A percentile compares a stretch with the other conserved stretches of the same genome.
phyloP scores from a whole-genome alignment of 805 yeast species.

The Tetrapisispora iriomotensis region DNA sequence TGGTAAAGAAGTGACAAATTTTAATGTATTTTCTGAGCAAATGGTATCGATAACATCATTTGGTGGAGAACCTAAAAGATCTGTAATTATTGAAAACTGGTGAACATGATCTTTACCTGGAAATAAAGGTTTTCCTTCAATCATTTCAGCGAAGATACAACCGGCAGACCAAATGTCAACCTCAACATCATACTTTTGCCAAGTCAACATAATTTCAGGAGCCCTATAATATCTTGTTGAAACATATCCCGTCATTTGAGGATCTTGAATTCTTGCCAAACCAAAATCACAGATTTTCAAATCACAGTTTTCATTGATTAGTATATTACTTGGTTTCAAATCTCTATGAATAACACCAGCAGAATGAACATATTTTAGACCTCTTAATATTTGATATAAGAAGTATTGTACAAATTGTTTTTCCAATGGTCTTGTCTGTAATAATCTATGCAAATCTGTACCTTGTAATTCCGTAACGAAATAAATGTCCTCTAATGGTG shows the following conservation, averaged over 20 bases:
- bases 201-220: conserved; percentile 95
- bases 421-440: conserved; percentile 89
- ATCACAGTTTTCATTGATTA: conserved; percentile 85
- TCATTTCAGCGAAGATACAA: conserved; percentile 95
- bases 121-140: conserved; percentile 91
- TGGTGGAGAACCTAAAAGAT: conserved; percentile 92
- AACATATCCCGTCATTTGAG: conserved; percentile 98
- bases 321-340: conserved; percentile 73
- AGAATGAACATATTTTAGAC: conserved; percentile 80
- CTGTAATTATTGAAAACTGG: conserved; percentile 94
- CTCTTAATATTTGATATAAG: conserved; percentile 85
- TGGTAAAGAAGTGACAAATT: conserved; percentile 90
- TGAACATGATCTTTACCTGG: conserved; percentile 98
- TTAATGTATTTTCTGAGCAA: conserved; percentile 87
- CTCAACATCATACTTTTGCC: conserved; percentile 96
- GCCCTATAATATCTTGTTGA: conserved; percentile 94
- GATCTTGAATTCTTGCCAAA: conserved; percentile 92
- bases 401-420: conserved; percentile 95
- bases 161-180: conserved; percentile 98
- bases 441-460: conserved; percentile 84
- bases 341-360: conserved; percentile 91
- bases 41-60: conserved; percentile 92
- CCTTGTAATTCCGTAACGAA: conserved; percentile 97
- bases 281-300: conserved; percentile 91
- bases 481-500: conserved; percentile 90